A percentile compares a stretch with the other conserved stretches of the same genome.
phyloP scores from a whole-genome alignment of 306 rosid genomes.

The Malus fusca region DNA sequence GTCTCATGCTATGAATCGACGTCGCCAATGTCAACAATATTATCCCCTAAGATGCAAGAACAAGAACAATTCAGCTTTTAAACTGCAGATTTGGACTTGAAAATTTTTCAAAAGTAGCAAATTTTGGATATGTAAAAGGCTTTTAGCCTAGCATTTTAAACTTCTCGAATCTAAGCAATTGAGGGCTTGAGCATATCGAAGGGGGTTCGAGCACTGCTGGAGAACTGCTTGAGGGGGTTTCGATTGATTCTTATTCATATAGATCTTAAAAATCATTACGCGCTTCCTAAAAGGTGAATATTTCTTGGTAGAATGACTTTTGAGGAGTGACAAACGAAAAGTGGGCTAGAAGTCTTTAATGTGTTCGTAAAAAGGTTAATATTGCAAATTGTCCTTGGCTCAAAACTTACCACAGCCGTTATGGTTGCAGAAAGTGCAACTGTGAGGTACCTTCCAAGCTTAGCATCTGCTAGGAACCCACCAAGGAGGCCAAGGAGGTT shows the following conservation, averaged over 20 bases:
- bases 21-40: slow-evolving; percentile 64
- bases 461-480: slow-evolving; percentile 89
- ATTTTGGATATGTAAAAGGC: no score
- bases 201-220: neutral
- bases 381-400: neutral
- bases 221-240: no score
- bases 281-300: no score
- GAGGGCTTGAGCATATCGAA: no score
- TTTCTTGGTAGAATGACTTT: no score
- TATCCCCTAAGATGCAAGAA: slow-evolving; percentile 45
- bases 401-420: slow-evolving; percentile 51
- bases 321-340: no score
- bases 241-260: no score
- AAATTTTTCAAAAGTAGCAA: no score
- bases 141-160: no score
- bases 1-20: slow-evolving; percentile 60
- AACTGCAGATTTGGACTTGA: neutral
- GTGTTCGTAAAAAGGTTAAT: neutral
- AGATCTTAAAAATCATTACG: no score
- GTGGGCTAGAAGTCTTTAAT: no score
- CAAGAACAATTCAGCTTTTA: neutral
- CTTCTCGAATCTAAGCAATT: neutral
- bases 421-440: slow-evolving; percentile 51
- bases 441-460: slow-evolving; percentile 66
- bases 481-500: slow-evolving; percentile 90